phyloP scores from a whole-genome alignment of 2,329 filamentous ascomycete genomes.

The Volutella citrinella region DNA sequence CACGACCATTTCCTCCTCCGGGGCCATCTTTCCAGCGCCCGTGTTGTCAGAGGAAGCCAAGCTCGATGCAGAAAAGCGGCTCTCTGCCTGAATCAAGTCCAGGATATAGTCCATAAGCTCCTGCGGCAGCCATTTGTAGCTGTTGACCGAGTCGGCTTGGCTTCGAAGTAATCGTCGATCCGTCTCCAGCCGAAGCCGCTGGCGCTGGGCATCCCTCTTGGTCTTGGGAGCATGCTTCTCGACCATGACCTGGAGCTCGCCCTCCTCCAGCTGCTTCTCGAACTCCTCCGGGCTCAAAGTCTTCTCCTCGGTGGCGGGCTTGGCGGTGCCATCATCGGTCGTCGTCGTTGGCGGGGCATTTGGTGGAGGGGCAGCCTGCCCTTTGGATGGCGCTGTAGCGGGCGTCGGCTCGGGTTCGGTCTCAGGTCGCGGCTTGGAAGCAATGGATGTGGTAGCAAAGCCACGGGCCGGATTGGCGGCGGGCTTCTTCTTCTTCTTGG shows the following conservation, averaged over 20 bases:
- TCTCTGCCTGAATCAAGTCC: constrained; percentile 67
- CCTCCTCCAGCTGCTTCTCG: constrained; percentile 82
- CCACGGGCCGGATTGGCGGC: constrained; percentile 83
- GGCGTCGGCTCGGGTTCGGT: constrained; percentile 34
- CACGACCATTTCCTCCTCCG: constrained; percentile 74
- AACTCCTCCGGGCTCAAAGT: constrained; percentile 81
- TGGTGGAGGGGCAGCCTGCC: constrained; percentile 30
- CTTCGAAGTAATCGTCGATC: constrained; percentile 78
- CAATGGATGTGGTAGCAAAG: constrained; percentile 89
- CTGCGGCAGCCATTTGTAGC: constrained; percentile 74
- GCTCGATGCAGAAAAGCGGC: constrained; percentile 53
- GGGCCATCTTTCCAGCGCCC: constrained; percentile 50
- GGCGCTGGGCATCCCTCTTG: constrained; percentile 73
- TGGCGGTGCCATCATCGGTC: constrained; percentile 21
- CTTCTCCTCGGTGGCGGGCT: constrained; percentile 30
- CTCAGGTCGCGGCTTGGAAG: constrained; percentile 75
- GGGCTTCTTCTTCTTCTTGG: constrained; percentile 89
- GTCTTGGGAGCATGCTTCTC: constrained; percentile 80
- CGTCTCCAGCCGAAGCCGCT: constrained; percentile 75
- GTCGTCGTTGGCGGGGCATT: constrained; percentile 28
- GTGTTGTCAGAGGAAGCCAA: constrained; percentile 42
- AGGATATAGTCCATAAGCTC: constrained; percentile 78
- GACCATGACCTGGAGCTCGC: constrained; percentile 83
- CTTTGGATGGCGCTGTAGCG: constrained; percentile 15
- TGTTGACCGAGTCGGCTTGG: constrained; percentile 71